Evolutionary conservation across 192 early-diverging fungal species (phyloP), one percentile per base, ranked within the genome.

Genomic region (Helicostylum pulchrum): DNA sequence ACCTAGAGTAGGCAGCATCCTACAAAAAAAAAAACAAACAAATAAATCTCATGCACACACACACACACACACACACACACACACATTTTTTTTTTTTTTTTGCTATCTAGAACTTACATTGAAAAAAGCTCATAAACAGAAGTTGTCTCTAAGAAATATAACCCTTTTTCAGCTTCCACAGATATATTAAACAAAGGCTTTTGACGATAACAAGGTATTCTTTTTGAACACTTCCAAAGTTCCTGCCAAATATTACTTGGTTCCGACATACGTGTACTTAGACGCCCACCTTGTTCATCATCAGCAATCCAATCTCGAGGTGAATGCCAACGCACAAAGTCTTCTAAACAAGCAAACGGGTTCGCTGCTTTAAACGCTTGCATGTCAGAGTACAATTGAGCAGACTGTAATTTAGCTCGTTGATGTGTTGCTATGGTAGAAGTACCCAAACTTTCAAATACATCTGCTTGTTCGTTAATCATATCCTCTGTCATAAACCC

Each of bases 271-370:
- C 95, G 75, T n/a, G 75, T 71, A 62, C 92, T 94, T 61, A 97
- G 69, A 21, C 66, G 47, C 21, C 77, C 80, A 39, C 17, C 32
- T 9, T 70, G 64, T 15, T 73, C 58, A 42, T 78, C 78, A 7
- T 78, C 78, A 7, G 86, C 87, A 15, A 88, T 80, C 92, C 92
- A 97, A 72, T 97, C 94, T 53, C 90, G 85, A n/a, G 94, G 94
- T 7, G 94, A 95, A 70, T 94, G 90, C 94, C 94, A 97, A 48
- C 94, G 84, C 17, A 97, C 89, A 82, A 97, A 97, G 53, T 97
- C 94, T 7, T 88, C 92, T 34, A 97, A 61, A 1, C 66, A 66
- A 53, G 83, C 83, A 11, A 81, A 77, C 0, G 94, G 92, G 67
- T 97, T 97, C 8, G 94, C 94, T 3, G 94, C 94, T 67, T 97